Conservation (phyloP, 2,329 filamentous ascomycete genomes). For the Ascocoryne sarcoides region DNA sequence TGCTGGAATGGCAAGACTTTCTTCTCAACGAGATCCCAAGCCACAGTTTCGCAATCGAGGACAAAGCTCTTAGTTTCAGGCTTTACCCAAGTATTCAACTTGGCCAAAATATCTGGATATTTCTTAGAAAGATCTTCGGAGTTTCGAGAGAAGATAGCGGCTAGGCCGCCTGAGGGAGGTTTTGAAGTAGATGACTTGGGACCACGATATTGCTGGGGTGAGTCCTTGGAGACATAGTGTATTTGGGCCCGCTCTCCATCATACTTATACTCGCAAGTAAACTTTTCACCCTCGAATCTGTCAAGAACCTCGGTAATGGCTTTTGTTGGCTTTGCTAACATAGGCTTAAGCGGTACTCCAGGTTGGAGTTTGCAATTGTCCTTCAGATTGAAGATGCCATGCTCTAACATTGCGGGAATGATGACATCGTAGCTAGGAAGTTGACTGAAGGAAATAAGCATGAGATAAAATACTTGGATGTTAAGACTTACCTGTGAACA, state of each 20-base stretch:
- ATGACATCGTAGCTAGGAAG: conserved; percentile 93
- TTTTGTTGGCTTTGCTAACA: conserved; percentile 97
- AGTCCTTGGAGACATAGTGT: conserved; percentile 84
- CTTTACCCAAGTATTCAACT: conserved; percentile 84
- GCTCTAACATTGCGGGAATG: conserved; percentile 77
- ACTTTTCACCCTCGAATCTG: conserved; percentile 88
- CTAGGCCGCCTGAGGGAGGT: conserved; percentile 48
- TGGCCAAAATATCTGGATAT: conserved; percentile 89
- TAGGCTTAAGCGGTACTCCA: conserved; percentile 91
- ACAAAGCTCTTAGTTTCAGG: conserved; percentile 88
- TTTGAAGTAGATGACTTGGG: conserved; percentile 53
- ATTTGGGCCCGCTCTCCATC: conserved; percentile 98
- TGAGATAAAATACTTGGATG: not conserved
- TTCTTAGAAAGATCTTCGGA: conserved; percentile 96
- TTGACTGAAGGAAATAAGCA: conserved; percentile 52
- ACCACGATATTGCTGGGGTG: conserved; percentile 58
- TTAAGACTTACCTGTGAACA: conserved; percentile 63
- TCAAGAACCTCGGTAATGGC: conserved; percentile 96
- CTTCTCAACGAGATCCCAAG: conserved; percentile 91
- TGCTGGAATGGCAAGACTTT: conserved; percentile 96
- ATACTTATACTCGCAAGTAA: conserved; percentile 99
- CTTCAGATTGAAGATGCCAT: conserved; percentile 74
- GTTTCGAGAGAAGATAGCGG: conserved; percentile 93
- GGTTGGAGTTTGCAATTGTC: conserved; percentile 87
- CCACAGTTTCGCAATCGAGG: conserved; percentile 96